Evolutionary conservation across 2,329 filamentous ascomycete species (phyloP), one percentile per base, ranked within the genome.

Genomic region (Dryadomyces sulphureus): DNA sequence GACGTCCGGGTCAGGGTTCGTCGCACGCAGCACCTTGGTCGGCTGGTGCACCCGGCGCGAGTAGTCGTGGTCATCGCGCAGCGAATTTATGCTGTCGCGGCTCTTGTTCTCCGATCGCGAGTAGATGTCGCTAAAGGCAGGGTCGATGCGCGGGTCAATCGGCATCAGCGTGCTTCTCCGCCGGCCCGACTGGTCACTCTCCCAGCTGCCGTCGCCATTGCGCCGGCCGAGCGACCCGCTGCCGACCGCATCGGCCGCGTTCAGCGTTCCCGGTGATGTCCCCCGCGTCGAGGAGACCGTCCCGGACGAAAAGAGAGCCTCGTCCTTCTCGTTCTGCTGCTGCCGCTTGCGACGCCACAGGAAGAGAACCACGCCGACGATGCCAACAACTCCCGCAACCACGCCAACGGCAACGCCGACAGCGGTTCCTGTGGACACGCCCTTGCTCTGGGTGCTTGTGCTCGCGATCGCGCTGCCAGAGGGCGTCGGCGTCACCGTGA

Each of bases 41-140:
- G 70, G 67, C 38, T 68, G 63, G 43, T 71, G 72, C 14, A 81
- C 75, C 52, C 68, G 66, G 51, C 77, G 65, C 35, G 77, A 80
- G 55, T 81, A 81, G 53, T 81, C 77, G 48, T 77, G 75, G 50
- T 81, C 75, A 55, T 81, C 77, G 47, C 72, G 72, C 5, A 81
- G 61, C 1, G 77, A 80, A 53, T 74, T 74, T 55, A 81, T 62
- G 56, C 76, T 81, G 57, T 81, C 77, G 50, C 70, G 70, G 54
- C 76, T 80, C 57, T 72, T 72, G 54, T 70, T 77, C 22, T 66
- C 65, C 39, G 62, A 62, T 17, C 72, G 66, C 38, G 65, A 62
- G 56, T 79, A 81, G 12, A 79, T 62, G 17, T 70, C 71, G 32
- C 69, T 66, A 41, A 72, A 68, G 50, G 73, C 78, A 0, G 77